phyloP scores from a whole-genome alignment of 148 eudicot species.

The Simmondsia chinensis region DNA sequence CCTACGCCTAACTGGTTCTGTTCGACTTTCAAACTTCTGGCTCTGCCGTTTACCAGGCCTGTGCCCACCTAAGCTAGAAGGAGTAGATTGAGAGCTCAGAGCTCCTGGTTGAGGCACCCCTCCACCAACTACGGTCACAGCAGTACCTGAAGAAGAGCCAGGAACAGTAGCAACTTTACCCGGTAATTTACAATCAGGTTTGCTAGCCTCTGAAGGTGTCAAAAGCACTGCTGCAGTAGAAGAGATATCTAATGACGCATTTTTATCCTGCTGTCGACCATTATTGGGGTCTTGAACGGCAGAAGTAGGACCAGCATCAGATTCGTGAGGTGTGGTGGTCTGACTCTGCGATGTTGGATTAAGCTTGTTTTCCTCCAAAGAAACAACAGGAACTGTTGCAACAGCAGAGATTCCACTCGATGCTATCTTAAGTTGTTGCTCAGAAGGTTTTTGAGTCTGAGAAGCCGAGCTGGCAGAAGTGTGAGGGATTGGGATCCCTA shows the following conservation, averaged over 20 bases:
- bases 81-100: slow-evolving; percentile 21
- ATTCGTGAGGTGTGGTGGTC: too few relatives aligned
- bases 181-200: neutral
- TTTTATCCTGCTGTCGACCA: too few relatives aligned
- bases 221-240: neutral
- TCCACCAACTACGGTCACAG: slow-evolving; percentile 1
- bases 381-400: too few relatives aligned
- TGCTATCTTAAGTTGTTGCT: slow-evolving; percentile 4
- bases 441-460: slow-evolving; percentile 4
- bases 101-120: neutral
- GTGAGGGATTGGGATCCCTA: too few relatives aligned
- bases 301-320: too few relatives aligned
- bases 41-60: slow-evolving; percentile 43
- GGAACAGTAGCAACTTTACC: slow-evolving; percentile 7
- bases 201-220: slow-evolving; percentile 1
- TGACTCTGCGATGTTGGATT: too few relatives aligned
- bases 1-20: slow-evolving; percentile 43
- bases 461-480: slow-evolving; percentile 4
- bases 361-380: too few relatives aligned
- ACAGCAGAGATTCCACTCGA: neutral
- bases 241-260: slow-evolving; percentile 11
- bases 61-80: slow-evolving; percentile 12
- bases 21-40: slow-evolving; percentile 37
- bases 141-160: slow-evolving; percentile 1
- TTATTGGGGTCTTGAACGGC: too few relatives aligned